These are phyloP conservation scores for Euphrasia confusa DNA, from an alignment of 257 asterid genomes.

Conservation along the genomic window DNA sequence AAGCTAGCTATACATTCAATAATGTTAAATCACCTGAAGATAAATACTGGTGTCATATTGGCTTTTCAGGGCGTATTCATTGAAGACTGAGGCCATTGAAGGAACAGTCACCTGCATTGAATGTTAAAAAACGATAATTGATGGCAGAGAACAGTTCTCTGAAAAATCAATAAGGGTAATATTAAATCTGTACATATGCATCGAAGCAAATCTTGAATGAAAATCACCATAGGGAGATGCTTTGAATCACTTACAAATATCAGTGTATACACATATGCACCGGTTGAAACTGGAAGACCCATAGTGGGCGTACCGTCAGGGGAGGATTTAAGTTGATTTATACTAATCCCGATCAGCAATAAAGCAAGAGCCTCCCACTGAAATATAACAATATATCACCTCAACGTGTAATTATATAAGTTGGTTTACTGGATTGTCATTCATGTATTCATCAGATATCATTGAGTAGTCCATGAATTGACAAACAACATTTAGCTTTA, in stretches of 20 bases:
- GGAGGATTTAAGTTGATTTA: slow-evolving; percentile 82
- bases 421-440: slow-evolving; percentile 17
- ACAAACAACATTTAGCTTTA: background rate
- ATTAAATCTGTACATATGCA: slow-evolving; percentile 14
- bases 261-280: slow-evolving; percentile 75
- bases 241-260: slow-evolving; percentile 76
- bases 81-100: slow-evolving; percentile 94
- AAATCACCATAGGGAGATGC: slow-evolving; percentile 16
- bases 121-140: slow-evolving; percentile 19
- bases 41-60: slow-evolving; percentile 97
- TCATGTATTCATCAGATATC: slow-evolving; percentile 20
- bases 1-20: slow-evolving; percentile 6
- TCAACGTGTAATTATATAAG: slow-evolving; percentile 16
- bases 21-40: slow-evolving; percentile 62
- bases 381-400: slow-evolving; percentile 19
- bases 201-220: slow-evolving; percentile 15
- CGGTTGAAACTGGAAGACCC: slow-evolving; percentile 84
- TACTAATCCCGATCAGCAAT: slow-evolving; percentile 90
- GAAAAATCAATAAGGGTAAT: slow-evolving; percentile 3
- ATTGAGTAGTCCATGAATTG: slow-evolving; percentile 1
- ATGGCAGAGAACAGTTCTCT: slow-evolving; percentile 17
- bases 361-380: slow-evolving; percentile 99
- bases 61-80: slow-evolving; percentile 96
- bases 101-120: slow-evolving; percentile 89
- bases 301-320: slow-evolving; percentile 78